Base-by-base conservation (phyloP, 306 rosid species). In the Delonix regia region DNA sequence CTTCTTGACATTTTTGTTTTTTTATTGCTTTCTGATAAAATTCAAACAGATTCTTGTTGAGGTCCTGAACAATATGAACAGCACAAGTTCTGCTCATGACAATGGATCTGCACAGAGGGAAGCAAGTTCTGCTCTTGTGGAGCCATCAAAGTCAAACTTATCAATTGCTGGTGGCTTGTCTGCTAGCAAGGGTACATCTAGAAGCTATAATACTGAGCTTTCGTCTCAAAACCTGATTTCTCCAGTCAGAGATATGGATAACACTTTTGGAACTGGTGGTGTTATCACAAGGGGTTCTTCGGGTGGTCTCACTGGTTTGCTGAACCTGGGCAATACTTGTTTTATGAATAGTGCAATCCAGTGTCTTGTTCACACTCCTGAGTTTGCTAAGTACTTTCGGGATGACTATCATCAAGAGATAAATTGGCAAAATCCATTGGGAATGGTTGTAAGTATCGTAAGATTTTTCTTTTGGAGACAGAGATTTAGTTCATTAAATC, bases 331-430 rank as follows among this genome's bases (percentile, higher is more conserved):
- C 83, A 95, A 95, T 83, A 95, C 99, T 52, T 95, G 99, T 91
- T 95, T 92, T 83, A 95, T 95, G 99, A 95, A 95, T 86, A 92
- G 99, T 83, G 97, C 99, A 9, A 89, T 95, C 62, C 99, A 95
- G 74, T 92, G 99, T 78, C 99, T 95, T 72, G 98, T 95, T 81
- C 98, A 95, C 80, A 92, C 99, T 19, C 99, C 97, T 18, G 99
- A 95, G 83, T 92, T 95, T 48, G 94, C 98, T 61, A 88, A 80
- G 87, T 95, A 92, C 85, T 95, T 95, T 75, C 88, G 92, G 78
- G 99, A 95, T 83, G 97, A 95, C 84, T 95, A 95, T 85, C 99
- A 95, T 59, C 96, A 74, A 84, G 99, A 95, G 88, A 95, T 95
- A 80, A 95, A 95, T 73, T 86, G 90, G 93, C 88, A 91, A 77